Percentiles rank a stretch among this genome's conserved stretches.
Conservation (phyloP, 805 yeast species). For the Kazachstania bromeliacearum region DNA sequence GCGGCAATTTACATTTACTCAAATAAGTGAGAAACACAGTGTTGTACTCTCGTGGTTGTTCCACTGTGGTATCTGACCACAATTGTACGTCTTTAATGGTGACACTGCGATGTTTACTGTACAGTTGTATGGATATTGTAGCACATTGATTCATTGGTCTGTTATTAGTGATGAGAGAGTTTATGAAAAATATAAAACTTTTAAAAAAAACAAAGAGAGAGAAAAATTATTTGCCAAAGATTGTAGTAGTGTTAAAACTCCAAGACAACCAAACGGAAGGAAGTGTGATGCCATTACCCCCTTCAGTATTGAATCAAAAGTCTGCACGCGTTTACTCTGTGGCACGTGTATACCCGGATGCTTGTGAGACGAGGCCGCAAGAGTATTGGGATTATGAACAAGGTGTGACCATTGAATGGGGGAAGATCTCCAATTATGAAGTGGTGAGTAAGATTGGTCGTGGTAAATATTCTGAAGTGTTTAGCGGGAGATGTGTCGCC, state of each 20-base stretch:
- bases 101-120: constrained; percentile 13
- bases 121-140: constrained; percentile 16
- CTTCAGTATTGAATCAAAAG: constrained; percentile 28
- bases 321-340: constrained; percentile 39
- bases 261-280: not conserved
- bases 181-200: not conserved
- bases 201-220: not conserved
- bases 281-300: constrained; percentile 24
- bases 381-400: constrained; percentile 82
- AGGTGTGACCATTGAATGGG: constrained; percentile 66
- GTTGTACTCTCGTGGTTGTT: not conserved
- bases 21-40: constrained; percentile 17
- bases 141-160: constrained; percentile 8
- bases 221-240: not conserved
- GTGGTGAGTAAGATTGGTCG: constrained; percentile 77
- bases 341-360: constrained; percentile 75
- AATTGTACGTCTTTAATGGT: constrained; percentile 23
- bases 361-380: constrained; percentile 63
- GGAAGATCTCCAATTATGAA: constrained; percentile 76
- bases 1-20: constrained; percentile 17
- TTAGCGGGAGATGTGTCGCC: constrained; percentile 64
- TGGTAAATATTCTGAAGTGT: constrained; percentile 91
- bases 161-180: too few relatives aligned
- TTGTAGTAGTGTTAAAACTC: too few relatives aligned
- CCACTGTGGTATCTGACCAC: constrained; percentile 12